Percentiles rank a stretch among this genome's conserved stretches.
Evolutionary conservation across 2,329 filamentous ascomycete species (phyloP).

Genomic region (Colletotrichum orchidophilum): DNA sequence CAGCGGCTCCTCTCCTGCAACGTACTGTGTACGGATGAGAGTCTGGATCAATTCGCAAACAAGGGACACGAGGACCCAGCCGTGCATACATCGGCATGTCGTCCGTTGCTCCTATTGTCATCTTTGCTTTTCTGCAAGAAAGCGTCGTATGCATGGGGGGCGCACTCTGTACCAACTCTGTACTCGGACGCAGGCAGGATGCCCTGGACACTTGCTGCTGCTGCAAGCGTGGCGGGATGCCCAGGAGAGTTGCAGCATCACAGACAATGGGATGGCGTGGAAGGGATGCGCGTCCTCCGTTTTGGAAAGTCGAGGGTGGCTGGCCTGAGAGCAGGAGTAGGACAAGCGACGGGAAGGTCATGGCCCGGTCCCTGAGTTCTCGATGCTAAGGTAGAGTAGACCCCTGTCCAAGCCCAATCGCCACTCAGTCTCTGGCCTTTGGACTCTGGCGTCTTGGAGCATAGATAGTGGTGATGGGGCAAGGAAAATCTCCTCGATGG

Average conservation of each 20-base stretch:
- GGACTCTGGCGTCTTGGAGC: neutral
- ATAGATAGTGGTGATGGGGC: neutral
- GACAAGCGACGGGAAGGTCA: constrained; percentile 13
- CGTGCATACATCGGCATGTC: neutral
- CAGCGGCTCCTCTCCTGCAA: neutral
- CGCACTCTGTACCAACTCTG: neutral
- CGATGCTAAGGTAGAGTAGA: neutral
- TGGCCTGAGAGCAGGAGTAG: constrained; percentile 7
- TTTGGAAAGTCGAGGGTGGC: constrained; percentile 14
- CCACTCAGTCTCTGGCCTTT: neutral
- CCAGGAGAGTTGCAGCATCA: constrained; percentile 4
- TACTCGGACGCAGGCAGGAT: neutral
- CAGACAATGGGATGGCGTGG: constrained; percentile 17
- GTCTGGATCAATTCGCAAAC: neutral
- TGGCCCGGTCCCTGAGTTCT: constrained; percentile 22
- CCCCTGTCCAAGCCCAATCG: neutral
- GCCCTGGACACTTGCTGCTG: constrained; percentile 21
- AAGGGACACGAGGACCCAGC: neutral
- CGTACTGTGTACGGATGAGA: neutral
- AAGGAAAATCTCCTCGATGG: neutral
- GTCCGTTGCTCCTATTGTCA: neutral
- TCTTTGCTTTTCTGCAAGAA: neutral
- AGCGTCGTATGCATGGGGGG: too few relatives aligned
- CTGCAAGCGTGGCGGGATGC: too few relatives aligned
- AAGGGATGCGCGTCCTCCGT: constrained; percentile 25